Evolutionary conservation across 2,329 filamentous ascomycete species (phyloP).

Genomic region (Neodidymelliopsis sp.): DNA sequence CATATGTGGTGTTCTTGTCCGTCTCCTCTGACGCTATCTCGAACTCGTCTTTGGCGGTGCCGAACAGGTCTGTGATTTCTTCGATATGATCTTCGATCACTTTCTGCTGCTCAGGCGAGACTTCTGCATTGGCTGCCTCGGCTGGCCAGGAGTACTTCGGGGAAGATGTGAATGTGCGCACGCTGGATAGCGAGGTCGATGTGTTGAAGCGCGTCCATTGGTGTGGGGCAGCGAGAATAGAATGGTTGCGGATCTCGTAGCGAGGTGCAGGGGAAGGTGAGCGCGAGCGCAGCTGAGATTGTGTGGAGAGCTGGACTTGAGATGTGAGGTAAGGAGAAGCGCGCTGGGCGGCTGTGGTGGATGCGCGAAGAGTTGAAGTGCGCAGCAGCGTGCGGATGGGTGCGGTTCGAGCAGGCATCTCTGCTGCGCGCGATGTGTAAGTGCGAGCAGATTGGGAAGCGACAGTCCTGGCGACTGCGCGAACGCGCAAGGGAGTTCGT

Average conservation of each 20-base stretch:
- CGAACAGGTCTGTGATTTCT: conserved; percentile 48
- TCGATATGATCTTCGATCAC: conserved; percentile 44
- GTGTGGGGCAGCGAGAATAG: conserved; percentile 31
- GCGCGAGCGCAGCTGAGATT: conserved; percentile 27
- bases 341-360: conserved; percentile 32
- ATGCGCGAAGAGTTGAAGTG: conserved; percentile 35
- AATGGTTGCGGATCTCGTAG: conserved; percentile 36
- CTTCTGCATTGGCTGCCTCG: conserved; percentile 7
- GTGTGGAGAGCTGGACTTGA: conserved; percentile 23
- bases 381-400: conserved; percentile 42
- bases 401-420: conserved; percentile 34
- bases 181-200: conserved; percentile 37
- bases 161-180: conserved; percentile 41
- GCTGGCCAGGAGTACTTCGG: conserved; percentile 15
- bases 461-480: conserved; percentile 8
- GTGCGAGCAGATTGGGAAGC: conserved; percentile 16
- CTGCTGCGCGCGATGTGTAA: conserved; percentile 26
- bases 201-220: conserved; percentile 47
- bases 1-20: conserved; percentile 63
- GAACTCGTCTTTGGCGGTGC: conserved; percentile 53
- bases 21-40: conserved; percentile 62
- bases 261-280: conserved; percentile 35
- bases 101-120: conserved; percentile 31
- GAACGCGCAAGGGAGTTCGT: conserved; percentile 6
- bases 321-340: conserved; percentile 29